These are phyloP conservation scores for Neofusicoccum kwambonambiense DNA, from an alignment of 2,329 filamentous ascomycete genomes.

Conservation along the genomic window DNA sequence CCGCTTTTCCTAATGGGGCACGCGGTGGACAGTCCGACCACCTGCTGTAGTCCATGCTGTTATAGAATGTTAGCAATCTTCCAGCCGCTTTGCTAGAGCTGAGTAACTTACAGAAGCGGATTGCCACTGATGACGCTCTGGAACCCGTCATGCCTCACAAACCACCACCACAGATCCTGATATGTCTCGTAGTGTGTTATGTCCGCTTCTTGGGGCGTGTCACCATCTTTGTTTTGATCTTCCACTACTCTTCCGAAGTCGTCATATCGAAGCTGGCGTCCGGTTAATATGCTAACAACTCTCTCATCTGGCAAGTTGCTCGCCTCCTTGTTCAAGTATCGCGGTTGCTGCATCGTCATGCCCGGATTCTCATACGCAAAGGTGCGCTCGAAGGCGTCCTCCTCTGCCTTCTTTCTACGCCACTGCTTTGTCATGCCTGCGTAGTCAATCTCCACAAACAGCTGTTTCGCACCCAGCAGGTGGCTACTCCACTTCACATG, in stretches of 20 bases:
- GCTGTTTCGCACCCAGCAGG: conserved; percentile 76
- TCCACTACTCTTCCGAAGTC: conserved; percentile 53
- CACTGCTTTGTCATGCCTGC: conserved; percentile 69
- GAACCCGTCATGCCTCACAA: conserved; percentile 88
- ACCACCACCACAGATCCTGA: conserved; percentile 93
- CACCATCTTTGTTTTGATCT: conserved; percentile 23
- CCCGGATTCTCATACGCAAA: conserved; percentile 32
- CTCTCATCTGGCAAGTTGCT: conserved; percentile 40
- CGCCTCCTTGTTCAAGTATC: conserved; percentile 6
- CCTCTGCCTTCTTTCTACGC: conserved; percentile 60
- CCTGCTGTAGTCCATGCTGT: conserved; percentile 72
- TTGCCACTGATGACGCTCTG: conserved; percentile 89
- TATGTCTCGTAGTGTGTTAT: conserved; percentile 77
- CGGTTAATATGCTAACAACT: conserved; percentile 59
- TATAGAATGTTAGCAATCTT: neutral
- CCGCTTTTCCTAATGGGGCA: conserved; percentile 71
- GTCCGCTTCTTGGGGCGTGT: conserved; percentile 52
- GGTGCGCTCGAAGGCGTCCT: conserved; percentile 40
- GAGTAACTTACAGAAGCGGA: conserved; percentile 69
- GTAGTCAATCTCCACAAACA: conserved; percentile 81
- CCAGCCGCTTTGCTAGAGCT: neutral
- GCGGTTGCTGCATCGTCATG: conserved; percentile 39
- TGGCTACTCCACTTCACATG: conserved; percentile 96
- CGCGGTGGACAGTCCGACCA: conserved; percentile 90
- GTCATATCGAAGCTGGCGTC: conserved; percentile 58